These are phyloP conservation scores for Leccinum subtestaceum DNA, from an alignment of 768 basidiomycete genomes.

Conservation along the genomic window DNA sequence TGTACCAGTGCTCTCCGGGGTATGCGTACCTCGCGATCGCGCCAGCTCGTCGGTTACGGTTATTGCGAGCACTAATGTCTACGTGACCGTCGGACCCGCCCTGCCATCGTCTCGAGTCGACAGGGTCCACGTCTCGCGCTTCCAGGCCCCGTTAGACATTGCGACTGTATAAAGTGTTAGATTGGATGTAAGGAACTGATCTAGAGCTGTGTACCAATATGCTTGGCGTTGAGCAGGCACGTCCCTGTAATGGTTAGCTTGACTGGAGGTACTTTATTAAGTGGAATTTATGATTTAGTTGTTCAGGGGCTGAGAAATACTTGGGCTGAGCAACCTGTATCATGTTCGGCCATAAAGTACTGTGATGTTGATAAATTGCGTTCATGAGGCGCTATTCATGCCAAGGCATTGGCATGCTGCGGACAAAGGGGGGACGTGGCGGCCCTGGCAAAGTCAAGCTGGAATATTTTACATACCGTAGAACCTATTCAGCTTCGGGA, in stretches of 20 bases:
- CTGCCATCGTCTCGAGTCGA: neutral
- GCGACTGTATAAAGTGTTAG: neutral
- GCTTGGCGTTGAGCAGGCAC: neutral
- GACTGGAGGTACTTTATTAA: neutral
- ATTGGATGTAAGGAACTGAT: neutral
- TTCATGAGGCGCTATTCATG: neutral
- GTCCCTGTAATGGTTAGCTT: neutral
- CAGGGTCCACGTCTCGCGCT: neutral
- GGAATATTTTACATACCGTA: neutral
- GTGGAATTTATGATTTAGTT: neutral
- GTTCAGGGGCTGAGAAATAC: neutral
- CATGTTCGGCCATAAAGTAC: neutral
- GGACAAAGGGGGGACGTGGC: neutral
- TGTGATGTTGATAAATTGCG: neutral
- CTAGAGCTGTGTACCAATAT: neutral
- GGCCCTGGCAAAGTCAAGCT: neutral
- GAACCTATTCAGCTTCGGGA: neutral
- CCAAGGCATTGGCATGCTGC: neutral
- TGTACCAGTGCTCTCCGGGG: neutral
- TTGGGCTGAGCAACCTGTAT: neutral
- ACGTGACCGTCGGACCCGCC: neutral
- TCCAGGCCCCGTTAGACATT: neutral
- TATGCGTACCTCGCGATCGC: neutral
- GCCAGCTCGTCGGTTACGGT: neutral
- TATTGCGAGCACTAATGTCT: neutral